These are phyloP conservation scores for Sclerotinia trifoliorum DNA, from an alignment of 2,329 filamentous ascomycete species.

Conservation along the genomic window DNA sequence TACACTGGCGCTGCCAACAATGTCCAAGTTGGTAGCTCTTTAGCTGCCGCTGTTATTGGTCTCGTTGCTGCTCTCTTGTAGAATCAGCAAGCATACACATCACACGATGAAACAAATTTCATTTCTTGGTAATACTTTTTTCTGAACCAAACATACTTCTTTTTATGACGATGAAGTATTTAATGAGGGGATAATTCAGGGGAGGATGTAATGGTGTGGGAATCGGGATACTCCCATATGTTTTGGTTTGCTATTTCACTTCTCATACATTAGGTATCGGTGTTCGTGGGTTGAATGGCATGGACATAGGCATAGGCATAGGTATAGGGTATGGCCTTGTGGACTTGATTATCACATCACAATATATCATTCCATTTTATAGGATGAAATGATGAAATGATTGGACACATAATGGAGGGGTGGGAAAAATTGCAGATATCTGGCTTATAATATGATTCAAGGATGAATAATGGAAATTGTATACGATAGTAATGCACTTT, in stretches of 20 bases:
- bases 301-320: background rate
- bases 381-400: background rate
- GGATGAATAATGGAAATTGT: background rate
- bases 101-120: background rate
- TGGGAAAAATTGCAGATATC: background rate
- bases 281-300: background rate
- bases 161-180: background rate
- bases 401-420: background rate
- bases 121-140: slow-evolving; percentile 12
- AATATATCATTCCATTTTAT: background rate
- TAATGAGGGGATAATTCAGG: background rate
- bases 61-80: slow-evolving; percentile 26
- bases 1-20: slow-evolving; percentile 1
- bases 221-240: background rate
- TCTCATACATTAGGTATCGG: background rate
- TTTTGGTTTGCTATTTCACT: background rate
- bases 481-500: background rate
- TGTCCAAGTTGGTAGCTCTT: background rate
- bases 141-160: background rate
- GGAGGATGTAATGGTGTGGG: background rate
- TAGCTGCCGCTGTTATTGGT: slow-evolving; percentile 11
- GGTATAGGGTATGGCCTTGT: background rate
- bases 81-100: background rate
- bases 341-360: background rate
- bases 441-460: background rate